Evolutionary conservation across 352 stramenopile genomes (phyloP), one percentile per base, ranked within the genome.

Genomic region (Globisporangium carolinianum): DNA sequence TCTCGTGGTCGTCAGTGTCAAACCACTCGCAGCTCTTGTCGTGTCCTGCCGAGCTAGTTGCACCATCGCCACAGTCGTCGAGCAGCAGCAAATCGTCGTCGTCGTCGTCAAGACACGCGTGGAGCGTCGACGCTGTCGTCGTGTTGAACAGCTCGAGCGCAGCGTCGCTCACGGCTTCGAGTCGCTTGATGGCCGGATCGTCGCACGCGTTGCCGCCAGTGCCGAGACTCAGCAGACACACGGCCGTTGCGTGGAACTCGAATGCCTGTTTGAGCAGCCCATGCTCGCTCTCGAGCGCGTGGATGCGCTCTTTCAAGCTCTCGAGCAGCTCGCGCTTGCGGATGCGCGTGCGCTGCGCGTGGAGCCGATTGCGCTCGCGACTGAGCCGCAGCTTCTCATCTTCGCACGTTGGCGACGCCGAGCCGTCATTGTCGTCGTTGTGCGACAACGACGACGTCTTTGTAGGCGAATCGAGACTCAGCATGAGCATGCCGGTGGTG

Each of bases 301-400:
- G 61, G 41, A 91, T 89, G 47, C 76, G 78, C 55, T 87, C 79
- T 53, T 87, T 91, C 15, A 91, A 68, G 51, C 72, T 85, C 68
- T 89, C 78, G 3, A 91, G 66, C 55, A 89, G 55, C 71, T 91
- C 78, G 43, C 81, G 76, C 61, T 91, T 91, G 47, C 81, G 81
- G 57, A 86, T 87, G 5, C 81, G 68, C 56, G 78, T 91, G 51
- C 78, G 81, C 62, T 91, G 81, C 4, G 81, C 78, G 51, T 91
- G 81, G 14, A 91, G 68, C 0, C 81, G 81, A 61, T 91, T 91
- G 38, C 81, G 81, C 47, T 91, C 81, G 51, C 81, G 75, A 62
- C 75, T 89, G 4, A 91, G 67, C 32, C 81, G 81, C 53, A 89
- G 61, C 53, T 89, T 89, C 57, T 85, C 79, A 41, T 88, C 75